Evolutionary conservation across 768 basidiomycete genomes (phyloP).

Genomic region (Russula griseocarnosa): DNA sequence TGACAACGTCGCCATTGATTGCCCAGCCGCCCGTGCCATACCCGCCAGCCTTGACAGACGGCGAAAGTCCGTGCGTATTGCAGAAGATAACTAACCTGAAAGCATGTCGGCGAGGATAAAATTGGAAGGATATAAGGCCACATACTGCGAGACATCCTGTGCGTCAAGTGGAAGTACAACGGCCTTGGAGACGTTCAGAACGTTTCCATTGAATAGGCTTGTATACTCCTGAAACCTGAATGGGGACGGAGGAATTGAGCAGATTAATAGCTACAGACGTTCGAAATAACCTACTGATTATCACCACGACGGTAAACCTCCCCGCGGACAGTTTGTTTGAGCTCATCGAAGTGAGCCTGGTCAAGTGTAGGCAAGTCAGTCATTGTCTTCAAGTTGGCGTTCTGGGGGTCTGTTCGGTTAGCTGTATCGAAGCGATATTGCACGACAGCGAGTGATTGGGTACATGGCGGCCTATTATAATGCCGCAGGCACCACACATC

Average conservation of each 20-base stretch:
- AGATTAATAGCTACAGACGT: background rate
- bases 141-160: slow-evolving; percentile 72
- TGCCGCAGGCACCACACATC: background rate
- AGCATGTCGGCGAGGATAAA: slow-evolving; percentile 1
- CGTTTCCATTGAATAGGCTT: slow-evolving; percentile 71
- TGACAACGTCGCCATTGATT: slow-evolving; percentile 77
- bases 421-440: slow-evolving; percentile 3
- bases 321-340: slow-evolving; percentile 21
- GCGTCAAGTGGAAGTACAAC: slow-evolving; percentile 75
- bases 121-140: background rate
- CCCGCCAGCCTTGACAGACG: slow-evolving; percentile 85
- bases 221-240: slow-evolving; percentile 25
- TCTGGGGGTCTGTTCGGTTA: background rate
- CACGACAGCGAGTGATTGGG: background rate
- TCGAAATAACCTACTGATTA: slow-evolving; percentile 12
- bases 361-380: slow-evolving; percentile 17
- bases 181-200: slow-evolving; percentile 54
- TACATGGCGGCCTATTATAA: slow-evolving; percentile 8
- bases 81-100: slow-evolving; percentile 70
- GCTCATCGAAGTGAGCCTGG: slow-evolving; percentile 22
- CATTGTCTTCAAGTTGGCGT: background rate
- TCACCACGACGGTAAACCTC: slow-evolving; percentile 24
- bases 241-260: background rate
- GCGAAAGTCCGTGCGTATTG: slow-evolving; percentile 58
- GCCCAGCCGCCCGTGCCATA: slow-evolving; percentile 91